A percentile compares a stretch with the other conserved stretches of the same genome.
Evolutionary conservation across 192 early-diverging fungal genomes (phyloP).

Genomic region (Allomyces macrogynus): DNA sequence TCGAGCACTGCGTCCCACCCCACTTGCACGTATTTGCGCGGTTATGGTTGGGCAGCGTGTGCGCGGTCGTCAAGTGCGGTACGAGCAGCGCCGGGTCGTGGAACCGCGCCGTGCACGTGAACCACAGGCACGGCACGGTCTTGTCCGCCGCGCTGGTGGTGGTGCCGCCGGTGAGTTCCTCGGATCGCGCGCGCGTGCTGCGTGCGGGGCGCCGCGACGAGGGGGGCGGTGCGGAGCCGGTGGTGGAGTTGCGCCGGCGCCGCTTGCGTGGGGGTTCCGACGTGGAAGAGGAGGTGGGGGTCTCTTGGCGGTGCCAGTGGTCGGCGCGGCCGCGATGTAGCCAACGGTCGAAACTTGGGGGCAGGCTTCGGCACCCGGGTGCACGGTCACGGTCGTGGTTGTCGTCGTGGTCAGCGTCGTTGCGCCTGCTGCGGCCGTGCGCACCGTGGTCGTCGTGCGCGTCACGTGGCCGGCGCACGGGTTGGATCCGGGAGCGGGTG

Average conservation of each 20-base stretch:
- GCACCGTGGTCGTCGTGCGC: neutral
- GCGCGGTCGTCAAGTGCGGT: conserved; percentile 17
- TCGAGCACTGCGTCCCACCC: neutral
- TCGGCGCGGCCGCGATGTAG: no score
- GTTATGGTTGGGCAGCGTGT: conserved; percentile 15
- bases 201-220: neutral
- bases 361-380: no score
- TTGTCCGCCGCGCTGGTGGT: neutral
- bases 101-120: conserved; percentile 19
- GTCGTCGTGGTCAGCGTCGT: neutral
- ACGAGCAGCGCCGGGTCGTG: conserved; percentile 13
- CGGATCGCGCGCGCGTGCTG: neutral
- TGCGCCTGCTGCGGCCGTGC: neutral
- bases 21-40: conserved; percentile 2
- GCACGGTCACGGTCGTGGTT: neutral
- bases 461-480: neutral
- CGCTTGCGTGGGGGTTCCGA: no score
- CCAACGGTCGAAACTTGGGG: no score
- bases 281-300: no score
- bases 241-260: neutral
- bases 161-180: neutral
- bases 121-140: conserved; percentile 13
- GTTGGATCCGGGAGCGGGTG: no score
- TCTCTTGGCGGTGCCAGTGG: no score
- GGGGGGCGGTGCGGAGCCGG: neutral